phyloP scores from a whole-genome alignment of 2,329 filamentous ascomycete genomes.

The Xylariaceae sp. region DNA sequence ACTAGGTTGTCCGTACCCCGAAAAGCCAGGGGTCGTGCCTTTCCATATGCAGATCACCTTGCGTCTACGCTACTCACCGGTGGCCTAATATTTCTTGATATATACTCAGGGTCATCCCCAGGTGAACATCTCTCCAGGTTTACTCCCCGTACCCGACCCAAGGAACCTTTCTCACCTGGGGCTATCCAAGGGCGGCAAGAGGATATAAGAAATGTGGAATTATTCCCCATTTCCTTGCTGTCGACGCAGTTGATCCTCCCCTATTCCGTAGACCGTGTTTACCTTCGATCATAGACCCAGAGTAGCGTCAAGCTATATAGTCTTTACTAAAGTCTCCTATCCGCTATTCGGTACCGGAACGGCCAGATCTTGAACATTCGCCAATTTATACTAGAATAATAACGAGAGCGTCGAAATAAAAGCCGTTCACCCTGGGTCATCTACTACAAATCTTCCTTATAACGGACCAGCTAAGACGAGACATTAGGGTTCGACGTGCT shows the following conservation, averaged over 20 bases:
- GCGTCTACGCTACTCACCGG: constrained; percentile 19
- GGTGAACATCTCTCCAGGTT: constrained; percentile 15
- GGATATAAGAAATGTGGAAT: constrained; percentile 17
- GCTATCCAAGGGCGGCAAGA: constrained; percentile 16
- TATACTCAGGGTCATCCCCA: constrained; percentile 23
- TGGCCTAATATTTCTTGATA: constrained; percentile 21
- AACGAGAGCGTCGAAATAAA: constrained; percentile 11
- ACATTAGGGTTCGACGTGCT: constrained; percentile 8
- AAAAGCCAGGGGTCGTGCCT: constrained; percentile 12
- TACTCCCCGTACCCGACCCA: constrained; percentile 13
- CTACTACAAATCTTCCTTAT: constrained; percentile 7
- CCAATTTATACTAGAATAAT: constrained; percentile 7
- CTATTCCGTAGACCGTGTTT: constrained; percentile 16
- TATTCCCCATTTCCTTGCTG: constrained; percentile 10
- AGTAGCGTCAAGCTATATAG: constrained; percentile 28
- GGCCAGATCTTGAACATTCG: constrained; percentile 12
- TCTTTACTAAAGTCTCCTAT: constrained; percentile 13
- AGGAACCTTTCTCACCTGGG: constrained; percentile 9
- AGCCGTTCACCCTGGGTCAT: constrained; percentile 5
- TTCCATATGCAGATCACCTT: constrained; percentile 20
- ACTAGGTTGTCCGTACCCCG: constrained; percentile 20
- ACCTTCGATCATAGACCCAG: constrained; percentile 22
- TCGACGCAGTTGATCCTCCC: constrained; percentile 14
- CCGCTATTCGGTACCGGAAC: constrained; percentile 9
- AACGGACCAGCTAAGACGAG: constrained; percentile 1